Percentiles rank a stretch among this genome's conserved stretches.
Evolutionary conservation across 352 stramenopile species (phyloP).

Genomic region (Phytopythium delawarense): DNA sequence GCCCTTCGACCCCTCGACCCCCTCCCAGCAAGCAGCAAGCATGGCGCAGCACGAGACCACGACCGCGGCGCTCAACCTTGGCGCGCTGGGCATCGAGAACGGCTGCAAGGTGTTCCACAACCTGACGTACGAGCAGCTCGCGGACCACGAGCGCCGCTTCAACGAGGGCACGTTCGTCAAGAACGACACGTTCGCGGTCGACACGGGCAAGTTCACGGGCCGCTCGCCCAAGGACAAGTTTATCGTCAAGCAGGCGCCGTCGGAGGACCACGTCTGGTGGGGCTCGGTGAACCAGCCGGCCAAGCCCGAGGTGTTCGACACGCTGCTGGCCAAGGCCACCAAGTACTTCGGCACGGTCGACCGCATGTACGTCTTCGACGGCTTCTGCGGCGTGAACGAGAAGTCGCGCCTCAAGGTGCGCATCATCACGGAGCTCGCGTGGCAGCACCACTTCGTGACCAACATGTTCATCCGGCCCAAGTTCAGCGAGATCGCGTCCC

Average conservation of each 20-base stretch:
- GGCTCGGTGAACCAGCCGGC: slow-evolving; percentile 96
- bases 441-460: slow-evolving; percentile 95
- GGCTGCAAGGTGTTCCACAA: slow-evolving; percentile 93
- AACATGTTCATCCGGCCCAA: slow-evolving; percentile 72
- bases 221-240: slow-evolving; percentile 98
- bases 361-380: slow-evolving; percentile 96
- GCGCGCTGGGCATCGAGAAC: slow-evolving; percentile 67
- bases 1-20: background rate
- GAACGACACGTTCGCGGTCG: slow-evolving; percentile 94
- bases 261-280: slow-evolving; percentile 96
- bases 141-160: slow-evolving; percentile 93
- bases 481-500: slow-evolving; percentile 40
- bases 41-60: slow-evolving; percentile 64
- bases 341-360: slow-evolving; percentile 91
- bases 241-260: slow-evolving; percentile 93
- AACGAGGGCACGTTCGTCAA: slow-evolving; percentile 90
- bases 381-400: slow-evolving; percentile 92
- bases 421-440: slow-evolving; percentile 97
- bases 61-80: slow-evolving; percentile 36
- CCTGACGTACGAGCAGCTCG: slow-evolving; percentile 94
- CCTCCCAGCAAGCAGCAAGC: background rate
- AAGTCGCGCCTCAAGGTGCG: slow-evolving; percentile 94
- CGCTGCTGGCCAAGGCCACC: slow-evolving; percentile 93
- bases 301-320: slow-evolving; percentile 92
- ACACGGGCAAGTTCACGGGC: slow-evolving; percentile 99